Conservation (phyloP, 140 eudicot genomes). For the Artemisia princeps region DNA sequence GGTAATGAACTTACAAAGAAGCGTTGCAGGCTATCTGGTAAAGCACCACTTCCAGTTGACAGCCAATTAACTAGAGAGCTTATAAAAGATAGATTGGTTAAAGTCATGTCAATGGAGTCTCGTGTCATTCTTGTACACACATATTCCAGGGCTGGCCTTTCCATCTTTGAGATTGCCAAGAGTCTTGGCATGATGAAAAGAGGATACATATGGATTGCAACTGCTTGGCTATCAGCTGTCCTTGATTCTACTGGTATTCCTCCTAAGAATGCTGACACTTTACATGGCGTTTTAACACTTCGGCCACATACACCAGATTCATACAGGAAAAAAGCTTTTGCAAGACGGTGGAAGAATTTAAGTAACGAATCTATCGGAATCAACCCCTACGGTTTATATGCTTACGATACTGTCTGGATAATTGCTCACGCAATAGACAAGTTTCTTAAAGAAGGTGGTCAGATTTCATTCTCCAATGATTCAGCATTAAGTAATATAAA, state of each 20-base stretch:
- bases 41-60: no score
- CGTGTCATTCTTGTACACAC: no score
- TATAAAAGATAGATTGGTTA: no score
- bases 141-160: no score
- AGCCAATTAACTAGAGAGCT: no score
- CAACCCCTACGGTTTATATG: constrained; percentile 6
- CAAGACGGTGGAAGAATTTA: constrained; percentile 6
- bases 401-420: constrained; percentile 12
- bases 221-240: constrained; percentile 3
- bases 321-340: neutral
- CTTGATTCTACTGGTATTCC: constrained; percentile 1
- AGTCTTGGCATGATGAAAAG: no score
- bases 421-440: constrained; percentile 7
- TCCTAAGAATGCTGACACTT: neutral
- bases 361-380: neutral
- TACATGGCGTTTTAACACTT: constrained; percentile 3
- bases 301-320: constrained; percentile 3
- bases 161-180: no score
- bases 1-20: no score
- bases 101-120: no score
- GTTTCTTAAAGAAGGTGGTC: constrained; percentile 4
- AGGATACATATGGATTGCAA: constrained; percentile 15
- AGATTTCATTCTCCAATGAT: neutral
- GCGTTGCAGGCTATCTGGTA: no score
- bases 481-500: neutral